These are phyloP conservation scores for Entophlyctis luteolus DNA, from an alignment of 192 early-diverging fungal genomes.

Conservation along the genomic window DNA sequence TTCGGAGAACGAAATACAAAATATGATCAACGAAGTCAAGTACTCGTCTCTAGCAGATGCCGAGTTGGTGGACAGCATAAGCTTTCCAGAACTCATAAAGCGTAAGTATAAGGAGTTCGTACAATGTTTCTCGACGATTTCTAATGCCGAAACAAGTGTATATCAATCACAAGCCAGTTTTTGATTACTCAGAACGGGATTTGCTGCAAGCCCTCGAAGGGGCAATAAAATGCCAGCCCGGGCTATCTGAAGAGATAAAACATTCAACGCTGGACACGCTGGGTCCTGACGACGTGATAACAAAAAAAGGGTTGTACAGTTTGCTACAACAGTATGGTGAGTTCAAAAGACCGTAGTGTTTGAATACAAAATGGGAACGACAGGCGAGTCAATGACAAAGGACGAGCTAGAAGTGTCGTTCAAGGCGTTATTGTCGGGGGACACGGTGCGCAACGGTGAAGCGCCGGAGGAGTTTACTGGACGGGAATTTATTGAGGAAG, in stretches of 20 bases:
- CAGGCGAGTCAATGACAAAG: constrained; percentile 46
- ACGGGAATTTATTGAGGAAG: constrained; percentile 42
- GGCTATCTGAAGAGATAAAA: constrained; percentile 2
- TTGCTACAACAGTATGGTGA: constrained; percentile 57
- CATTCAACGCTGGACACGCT: background rate
- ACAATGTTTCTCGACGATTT: background rate
- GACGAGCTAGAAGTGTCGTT: constrained; percentile 40
- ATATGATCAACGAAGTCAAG: constrained; percentile 60
- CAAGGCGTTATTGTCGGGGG: constrained; percentile 32
- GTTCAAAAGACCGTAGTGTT: background rate
- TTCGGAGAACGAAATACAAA: constrained; percentile 50
- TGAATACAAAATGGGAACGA: background rate
- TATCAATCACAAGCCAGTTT: constrained; percentile 53
- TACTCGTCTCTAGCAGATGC: constrained; percentile 36
- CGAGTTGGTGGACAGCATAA: constrained; percentile 34
- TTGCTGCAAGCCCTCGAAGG: constrained; percentile 39
- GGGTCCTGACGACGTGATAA: constrained; percentile 12
- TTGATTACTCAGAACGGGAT: constrained; percentile 37
- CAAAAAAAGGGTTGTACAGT: constrained; percentile 37
- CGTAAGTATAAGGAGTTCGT: constrained; percentile 26
- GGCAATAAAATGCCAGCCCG: constrained; percentile 38
- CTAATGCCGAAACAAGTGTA: constrained; percentile 36
- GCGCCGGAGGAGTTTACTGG: constrained; percentile 41
- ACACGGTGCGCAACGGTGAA: constrained; percentile 34
- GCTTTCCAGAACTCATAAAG: constrained; percentile 53